Conservation (phyloP, 108 stramenopile species). For the Fragilaria radians region DNA sequence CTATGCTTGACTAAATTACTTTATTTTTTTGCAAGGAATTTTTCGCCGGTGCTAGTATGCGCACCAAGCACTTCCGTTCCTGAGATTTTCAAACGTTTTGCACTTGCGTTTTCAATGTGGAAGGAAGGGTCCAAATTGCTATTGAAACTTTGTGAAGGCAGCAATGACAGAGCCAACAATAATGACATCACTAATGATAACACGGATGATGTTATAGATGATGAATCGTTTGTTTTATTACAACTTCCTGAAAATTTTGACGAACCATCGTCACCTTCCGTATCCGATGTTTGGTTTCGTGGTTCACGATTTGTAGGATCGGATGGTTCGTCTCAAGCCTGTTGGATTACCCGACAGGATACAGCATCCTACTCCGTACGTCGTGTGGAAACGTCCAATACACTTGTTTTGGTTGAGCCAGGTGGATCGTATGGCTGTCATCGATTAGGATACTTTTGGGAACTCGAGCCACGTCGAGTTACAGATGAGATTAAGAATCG, state of each 20-base stretch:
- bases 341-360: slow-evolving; percentile 8
- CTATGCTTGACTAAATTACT: too few relatives aligned
- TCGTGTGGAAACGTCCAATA: slow-evolving; percentile 22
- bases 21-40: too few relatives aligned
- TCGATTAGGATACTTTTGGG: slow-evolving; percentile 16
- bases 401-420: slow-evolving; percentile 19
- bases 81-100: too few relatives aligned
- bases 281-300: not conserved
- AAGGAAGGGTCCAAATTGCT: too few relatives aligned
- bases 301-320: slow-evolving; percentile 5
- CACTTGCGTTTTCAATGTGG: too few relatives aligned
- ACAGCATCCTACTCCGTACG: slow-evolving; percentile 4
- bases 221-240: slow-evolving; percentile 5
- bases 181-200: too few relatives aligned
- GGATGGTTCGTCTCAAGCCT: slow-evolving; percentile 5
- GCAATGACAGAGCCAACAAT: too few relatives aligned
- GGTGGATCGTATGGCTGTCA: not conserved
- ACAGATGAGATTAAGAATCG: too few relatives aligned
- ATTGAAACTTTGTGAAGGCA: too few relatives aligned
- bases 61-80: too few relatives aligned
- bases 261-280: not conserved
- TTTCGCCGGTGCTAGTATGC: too few relatives aligned
- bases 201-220: too few relatives aligned
- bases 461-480: slow-evolving; percentile 1
- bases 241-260: slow-evolving; percentile 18